Evolutionary conservation across 1,139 yeast genomes (phyloP).

Genomic region (Magnusiomyces starmeri): DNA sequence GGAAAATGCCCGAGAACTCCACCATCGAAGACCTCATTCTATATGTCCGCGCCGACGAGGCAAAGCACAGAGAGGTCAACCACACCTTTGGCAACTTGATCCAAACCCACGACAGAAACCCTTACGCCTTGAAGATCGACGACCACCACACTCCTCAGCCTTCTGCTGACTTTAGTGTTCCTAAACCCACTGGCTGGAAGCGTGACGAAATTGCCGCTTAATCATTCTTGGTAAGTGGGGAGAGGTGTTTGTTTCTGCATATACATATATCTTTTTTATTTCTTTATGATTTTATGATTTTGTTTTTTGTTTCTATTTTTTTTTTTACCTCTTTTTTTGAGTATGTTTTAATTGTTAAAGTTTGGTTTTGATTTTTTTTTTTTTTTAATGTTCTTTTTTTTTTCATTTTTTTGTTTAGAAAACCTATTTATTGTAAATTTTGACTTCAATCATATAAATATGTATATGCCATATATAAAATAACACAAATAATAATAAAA

Average conservation of each 20-base stretch:
- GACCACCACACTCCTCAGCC: conserved; percentile 47
- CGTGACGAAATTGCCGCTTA: conserved; percentile 43
- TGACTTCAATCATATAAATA: background rate
- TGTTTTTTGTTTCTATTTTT: background rate
- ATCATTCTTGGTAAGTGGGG: too few species aligned
- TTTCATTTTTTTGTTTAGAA: too few species aligned
- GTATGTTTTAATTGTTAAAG: too few species aligned
- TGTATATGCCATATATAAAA: too few species aligned
- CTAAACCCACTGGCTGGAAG: conserved; percentile 55
- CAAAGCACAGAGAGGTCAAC: conserved; percentile 70
- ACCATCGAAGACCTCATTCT: conserved; percentile 54
- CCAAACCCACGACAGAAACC: conserved; percentile 51
- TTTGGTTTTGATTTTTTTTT: too few species aligned
- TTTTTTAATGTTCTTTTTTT: too few species aligned
- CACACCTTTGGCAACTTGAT: conserved; percentile 66
- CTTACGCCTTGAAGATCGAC: conserved; percentile 48
- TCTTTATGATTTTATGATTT: too few species aligned
- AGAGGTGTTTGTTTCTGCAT: too few species aligned
- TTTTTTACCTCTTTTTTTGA: background rate
- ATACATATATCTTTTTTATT: too few species aligned
- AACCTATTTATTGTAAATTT: background rate
- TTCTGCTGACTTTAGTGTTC: conserved; percentile 38
- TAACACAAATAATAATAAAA: too few species aligned
- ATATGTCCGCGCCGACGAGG: conserved; percentile 58
- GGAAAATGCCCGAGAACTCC: conserved; percentile 47